phyloP scores from a whole-genome alignment of 2,329 filamentous ascomycete species.

The Colletotrichum nymphaeae region DNA sequence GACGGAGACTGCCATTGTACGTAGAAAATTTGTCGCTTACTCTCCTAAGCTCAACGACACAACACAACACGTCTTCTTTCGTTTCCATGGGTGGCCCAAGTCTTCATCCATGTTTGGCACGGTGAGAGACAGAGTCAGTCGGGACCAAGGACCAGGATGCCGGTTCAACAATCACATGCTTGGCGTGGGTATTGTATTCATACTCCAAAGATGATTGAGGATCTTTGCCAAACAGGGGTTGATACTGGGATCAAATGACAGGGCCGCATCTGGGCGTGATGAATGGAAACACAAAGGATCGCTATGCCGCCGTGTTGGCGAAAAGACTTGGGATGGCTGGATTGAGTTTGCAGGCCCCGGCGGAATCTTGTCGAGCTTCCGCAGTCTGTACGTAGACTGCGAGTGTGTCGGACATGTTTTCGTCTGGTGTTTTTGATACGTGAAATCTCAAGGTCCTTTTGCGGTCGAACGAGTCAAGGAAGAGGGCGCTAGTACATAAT shows the following conservation, averaged over 20 bases:
- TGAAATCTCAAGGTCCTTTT: conserved; percentile 15
- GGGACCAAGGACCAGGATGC: neutral
- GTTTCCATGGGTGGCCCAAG: conserved; percentile 11
- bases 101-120: neutral
- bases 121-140: conserved; percentile 1
- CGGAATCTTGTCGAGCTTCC: neutral
- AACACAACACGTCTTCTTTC: neutral
- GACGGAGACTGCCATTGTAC: neutral
- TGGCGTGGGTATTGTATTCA: neutral
- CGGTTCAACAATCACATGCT: conserved; percentile 24
- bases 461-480: conserved; percentile 22
- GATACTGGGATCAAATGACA: conserved; percentile 2
- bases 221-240: neutral
- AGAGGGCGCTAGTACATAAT: conserved; percentile 13
- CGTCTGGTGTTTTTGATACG: conserved; percentile 35
- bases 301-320: neutral
- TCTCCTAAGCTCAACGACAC: neutral
- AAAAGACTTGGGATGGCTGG: neutral
- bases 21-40: neutral
- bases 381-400: neutral
- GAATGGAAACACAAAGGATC: neutral
- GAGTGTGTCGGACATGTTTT: conserved; percentile 5
- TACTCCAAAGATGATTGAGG: neutral
- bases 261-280: conserved; percentile 2
- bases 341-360: conserved; percentile 22